Base-by-base conservation (phyloP, 495 filamentous ascomycete species). In the Podospora bellae-mahoneyi region DNA sequence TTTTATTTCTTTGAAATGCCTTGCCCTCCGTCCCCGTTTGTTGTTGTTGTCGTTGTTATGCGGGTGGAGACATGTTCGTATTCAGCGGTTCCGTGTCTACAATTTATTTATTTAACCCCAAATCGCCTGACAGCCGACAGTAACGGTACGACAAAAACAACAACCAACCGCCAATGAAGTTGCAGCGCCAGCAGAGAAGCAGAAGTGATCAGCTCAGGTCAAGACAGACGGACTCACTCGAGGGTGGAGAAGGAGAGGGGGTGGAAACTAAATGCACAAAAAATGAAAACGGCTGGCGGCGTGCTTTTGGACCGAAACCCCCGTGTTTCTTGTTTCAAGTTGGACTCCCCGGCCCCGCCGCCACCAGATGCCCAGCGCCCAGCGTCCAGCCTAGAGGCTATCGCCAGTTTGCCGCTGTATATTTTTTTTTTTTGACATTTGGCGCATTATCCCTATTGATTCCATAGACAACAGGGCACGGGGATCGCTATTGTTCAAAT, bases 261-360 rank as follows among this genome's bases (percentile, higher is more conserved):
- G 30, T 32, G 30, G 30, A 7, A 32, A 32, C 30, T 32, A 0
- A 13, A 48, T 48, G 39, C 39, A 48, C 39, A 48, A 59, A 59
- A 65, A 65, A 34, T 48, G 30, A 10, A 30, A 56, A 27, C 56
- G 53, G 48, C 39, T 48, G 64, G 53, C 64, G 30, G 30, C 30
- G 30, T 32, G 4, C 27, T 65, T 65, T 54, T 65, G 18, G 18
- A 58, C 55, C 55, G 48, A 65, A 65, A 19, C 64, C 48, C 64
- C 64, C 64, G 64, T 65, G 44, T 61, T 65, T 65, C 34, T 30
- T 60, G 64, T 65, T 65, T 65, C 64, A 65, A 59, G 64, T 60
- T 65, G 39, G 39, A 48, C 7, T 48, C 39, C 39, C 39, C 39
- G 39, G 39, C 39, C 39, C 39, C 39, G 39, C 39, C 39, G 39